Percentiles rank a stretch among this genome's conserved stretches.
Conservation (phyloP, 2,329 filamentous ascomycete species). For the Apiospora pterosperma region DNA sequence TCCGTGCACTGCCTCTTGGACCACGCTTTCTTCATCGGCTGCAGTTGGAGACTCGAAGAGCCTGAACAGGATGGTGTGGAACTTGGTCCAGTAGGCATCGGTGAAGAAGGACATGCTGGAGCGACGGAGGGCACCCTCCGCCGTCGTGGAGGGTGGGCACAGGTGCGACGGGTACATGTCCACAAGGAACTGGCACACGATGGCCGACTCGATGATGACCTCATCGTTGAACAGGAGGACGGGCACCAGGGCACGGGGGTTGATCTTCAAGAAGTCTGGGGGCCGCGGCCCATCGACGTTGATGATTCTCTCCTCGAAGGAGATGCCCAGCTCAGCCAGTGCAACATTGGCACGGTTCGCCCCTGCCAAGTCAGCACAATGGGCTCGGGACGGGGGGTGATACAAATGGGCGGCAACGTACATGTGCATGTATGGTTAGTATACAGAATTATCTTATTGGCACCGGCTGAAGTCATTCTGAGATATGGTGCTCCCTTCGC, state of each 20-base stretch:
- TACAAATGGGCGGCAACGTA: neutral
- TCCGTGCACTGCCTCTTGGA: conserved; percentile 3
- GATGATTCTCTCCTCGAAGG: conserved; percentile 11
- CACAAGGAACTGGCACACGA: conserved; percentile 11
- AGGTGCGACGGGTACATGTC: conserved; percentile 10
- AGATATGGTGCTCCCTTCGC: neutral
- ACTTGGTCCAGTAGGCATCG: conserved; percentile 12
- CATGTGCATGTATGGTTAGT: conserved; percentile 13
- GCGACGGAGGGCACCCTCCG: conserved; percentile 9
- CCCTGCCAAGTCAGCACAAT: conserved; percentile 4
- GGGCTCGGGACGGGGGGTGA: neutral
- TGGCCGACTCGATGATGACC: conserved; percentile 11
- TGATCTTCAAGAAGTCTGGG: conserved; percentile 9
- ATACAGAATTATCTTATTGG: conserved; percentile 9
- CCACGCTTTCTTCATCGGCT: conserved; percentile 8
- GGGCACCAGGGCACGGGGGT: conserved; percentile 11
- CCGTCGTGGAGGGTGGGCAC: conserved; percentile 7
- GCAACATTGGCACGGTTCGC: conserved; percentile 11
- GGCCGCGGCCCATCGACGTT: conserved; percentile 11
- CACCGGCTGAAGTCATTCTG: conserved; percentile 2
- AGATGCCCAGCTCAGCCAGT: conserved; percentile 7
- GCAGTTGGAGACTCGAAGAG: conserved; percentile 5
- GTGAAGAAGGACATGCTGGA: conserved; percentile 10
- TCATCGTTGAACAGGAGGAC: conserved; percentile 7
- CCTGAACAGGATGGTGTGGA: conserved; percentile 9